phyloP scores from a whole-genome alignment of 140 eudicot genomes.

The Stevia rebaudiana region DNA sequence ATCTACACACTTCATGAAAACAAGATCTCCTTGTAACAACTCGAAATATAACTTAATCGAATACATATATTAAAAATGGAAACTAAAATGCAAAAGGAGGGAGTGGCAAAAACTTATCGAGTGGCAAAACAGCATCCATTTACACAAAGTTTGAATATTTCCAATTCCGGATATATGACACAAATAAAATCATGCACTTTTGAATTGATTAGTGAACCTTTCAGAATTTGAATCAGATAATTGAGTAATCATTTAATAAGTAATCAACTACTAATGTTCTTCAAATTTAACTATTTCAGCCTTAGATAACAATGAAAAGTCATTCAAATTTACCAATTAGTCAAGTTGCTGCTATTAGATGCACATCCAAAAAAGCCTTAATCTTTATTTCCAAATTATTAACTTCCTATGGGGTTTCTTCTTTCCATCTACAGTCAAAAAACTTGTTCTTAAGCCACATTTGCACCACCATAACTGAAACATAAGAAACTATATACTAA shows the following conservation, averaged over 20 bases:
- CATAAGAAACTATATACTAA: background rate
- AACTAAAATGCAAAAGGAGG: background rate
- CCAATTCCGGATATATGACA: slow-evolving; percentile 2
- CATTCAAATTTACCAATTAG: background rate
- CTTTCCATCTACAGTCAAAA: background rate
- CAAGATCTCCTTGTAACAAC: background rate
- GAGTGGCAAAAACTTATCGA: too few relatives aligned
- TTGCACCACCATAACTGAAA: background rate
- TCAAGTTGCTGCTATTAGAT: background rate
- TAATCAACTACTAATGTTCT: background rate
- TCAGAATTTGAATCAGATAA: background rate
- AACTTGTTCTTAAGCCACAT: background rate
- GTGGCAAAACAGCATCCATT: slow-evolving; percentile 42
- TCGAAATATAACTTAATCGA: background rate
- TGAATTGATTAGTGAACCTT: background rate
- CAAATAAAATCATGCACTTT: background rate
- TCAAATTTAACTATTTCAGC: background rate
- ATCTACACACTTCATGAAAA: background rate
- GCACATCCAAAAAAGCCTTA: background rate
- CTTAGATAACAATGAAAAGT: background rate
- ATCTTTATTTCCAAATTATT: background rate
- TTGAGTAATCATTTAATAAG: background rate
- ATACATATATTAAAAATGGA: background rate
- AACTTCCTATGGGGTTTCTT: background rate
- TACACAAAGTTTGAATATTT: background rate